Base-by-base conservation (phyloP, 2,329 filamentous ascomycete genomes). In the Teratosphaeria viscida region DNA sequence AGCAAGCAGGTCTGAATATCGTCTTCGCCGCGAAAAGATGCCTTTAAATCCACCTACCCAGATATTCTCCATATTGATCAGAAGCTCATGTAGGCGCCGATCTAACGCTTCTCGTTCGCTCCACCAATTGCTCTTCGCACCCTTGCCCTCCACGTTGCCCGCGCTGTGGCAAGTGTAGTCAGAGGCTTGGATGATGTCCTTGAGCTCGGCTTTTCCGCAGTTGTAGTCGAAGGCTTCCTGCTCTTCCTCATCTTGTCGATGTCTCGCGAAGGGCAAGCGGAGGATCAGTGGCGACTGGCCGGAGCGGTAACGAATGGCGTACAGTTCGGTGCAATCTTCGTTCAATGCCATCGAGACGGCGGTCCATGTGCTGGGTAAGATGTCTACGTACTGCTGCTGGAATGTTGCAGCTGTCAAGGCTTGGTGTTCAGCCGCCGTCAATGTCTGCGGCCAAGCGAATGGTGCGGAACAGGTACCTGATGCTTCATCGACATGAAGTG, bases 11-110 rank as follows among this genome's bases (percentile, higher is more conserved):
- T 85, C 81, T 0, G 82, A 76, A 23, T 87, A 80, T 43, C 81
- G 80, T 55, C 78, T 74, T 57, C 88, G 83, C 58, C 89, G 87
- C 1, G 90, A 92, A 70, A 99, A 92, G n/a, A 99, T 87, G 16
- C 92, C 92, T 60, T 86, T 87, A 80, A 99, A 99, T 0, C 94
- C 94, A 55, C 92, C 92, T 5, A 99, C 83, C 94, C 94, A 99
- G 26, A 94, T 86, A 62, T 89, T 87, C 73, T 99, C 92, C 47
- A 99, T 88, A 61, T 90, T 95, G 58, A 85, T 80, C 1, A 99
- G 79, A 10, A 99, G 81, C 56, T 89, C 86, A 62, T 84, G 85
- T 27, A 99, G 79, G 10, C 90, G 85, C 35, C 77, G 76, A 70
- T 99, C 94, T 16, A 99, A 79, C 2, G 82, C 82, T 72, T 94